Percentiles rank a stretch among this genome's conserved stretches.
Conservation (phyloP, 2,329 filamentous ascomycete genomes). For the Fusarium oligoseptatum region DNA sequence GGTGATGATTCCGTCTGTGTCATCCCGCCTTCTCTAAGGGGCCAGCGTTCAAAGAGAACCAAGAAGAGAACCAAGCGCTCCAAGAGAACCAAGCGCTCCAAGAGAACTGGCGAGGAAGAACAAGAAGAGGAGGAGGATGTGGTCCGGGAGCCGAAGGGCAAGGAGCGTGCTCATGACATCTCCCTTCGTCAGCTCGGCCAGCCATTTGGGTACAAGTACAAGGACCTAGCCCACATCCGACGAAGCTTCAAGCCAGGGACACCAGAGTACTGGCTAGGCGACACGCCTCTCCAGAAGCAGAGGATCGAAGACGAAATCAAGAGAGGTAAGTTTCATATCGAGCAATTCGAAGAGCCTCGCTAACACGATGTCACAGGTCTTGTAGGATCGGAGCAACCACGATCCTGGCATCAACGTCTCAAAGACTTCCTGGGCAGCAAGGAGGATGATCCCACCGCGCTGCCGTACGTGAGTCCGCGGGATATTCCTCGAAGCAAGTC, state of each 20-base stretch:
- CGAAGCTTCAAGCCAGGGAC: conserved; percentile 42
- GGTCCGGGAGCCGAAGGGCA: neutral
- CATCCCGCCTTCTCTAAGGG: neutral
- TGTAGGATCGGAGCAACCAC: conserved; percentile 5
- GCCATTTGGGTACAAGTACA: conserved; percentile 27
- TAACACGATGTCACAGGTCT: conserved; percentile 27
- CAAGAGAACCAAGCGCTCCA: neutral
- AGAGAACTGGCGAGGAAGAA: neutral
- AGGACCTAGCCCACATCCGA: conserved; percentile 17
- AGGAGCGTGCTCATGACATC: neutral
- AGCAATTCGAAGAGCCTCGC: neutral
- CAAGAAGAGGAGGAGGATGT: neutral
- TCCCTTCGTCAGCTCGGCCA: neutral
- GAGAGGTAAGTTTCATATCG: conserved; percentile 31
- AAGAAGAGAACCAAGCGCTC: neutral
- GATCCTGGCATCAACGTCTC: conserved; percentile 28
- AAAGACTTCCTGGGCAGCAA: conserved; percentile 13
- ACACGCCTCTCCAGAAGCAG: conserved; percentile 48
- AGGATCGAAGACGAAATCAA: conserved; percentile 40
- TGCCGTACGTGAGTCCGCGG: conserved; percentile 35
- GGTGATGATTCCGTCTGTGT: neutral
- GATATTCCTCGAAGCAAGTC: conserved; percentile 36
- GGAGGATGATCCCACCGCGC: conserved; percentile 25
- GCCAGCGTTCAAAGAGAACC: neutral
- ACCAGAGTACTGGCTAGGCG: conserved; percentile 47